Evolutionary conservation across 331 rosid species (phyloP).

Genomic region (Cydonia oblonga): DNA sequence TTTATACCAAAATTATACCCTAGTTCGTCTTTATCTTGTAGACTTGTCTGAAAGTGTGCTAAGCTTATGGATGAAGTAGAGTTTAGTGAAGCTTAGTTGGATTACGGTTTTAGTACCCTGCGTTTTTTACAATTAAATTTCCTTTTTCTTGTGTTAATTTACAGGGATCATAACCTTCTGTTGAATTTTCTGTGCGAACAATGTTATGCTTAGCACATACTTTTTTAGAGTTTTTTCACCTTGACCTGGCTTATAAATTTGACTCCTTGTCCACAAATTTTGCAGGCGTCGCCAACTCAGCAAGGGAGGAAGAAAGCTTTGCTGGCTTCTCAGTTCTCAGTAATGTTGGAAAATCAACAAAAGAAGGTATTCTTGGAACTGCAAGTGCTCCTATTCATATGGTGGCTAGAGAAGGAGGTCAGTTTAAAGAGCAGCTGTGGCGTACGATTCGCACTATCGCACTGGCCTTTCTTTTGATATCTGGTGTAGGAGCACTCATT

Average conservation of each 20-base stretch:
- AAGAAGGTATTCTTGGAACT: constrained; percentile 69
- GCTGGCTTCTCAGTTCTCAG: constrained; percentile 46
- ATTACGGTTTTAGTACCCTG: background rate
- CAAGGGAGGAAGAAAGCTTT: constrained; percentile 37
- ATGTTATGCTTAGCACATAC: background rate
- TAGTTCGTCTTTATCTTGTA: background rate
- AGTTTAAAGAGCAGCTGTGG: constrained; percentile 75
- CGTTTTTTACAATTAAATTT: background rate
- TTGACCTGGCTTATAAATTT: background rate
- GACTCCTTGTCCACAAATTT: constrained; percentile 4
- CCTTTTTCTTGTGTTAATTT: background rate
- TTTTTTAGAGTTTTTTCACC: background rate
- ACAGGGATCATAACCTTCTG: background rate
- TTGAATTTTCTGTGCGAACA: background rate
- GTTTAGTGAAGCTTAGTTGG: background rate
- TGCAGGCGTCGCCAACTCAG: constrained; percentile 51
- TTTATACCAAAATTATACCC: background rate
- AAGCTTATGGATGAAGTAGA: background rate
- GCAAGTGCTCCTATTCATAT: constrained; percentile 70
- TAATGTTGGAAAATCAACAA: constrained; percentile 47
- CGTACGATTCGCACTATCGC: constrained; percentile 54
- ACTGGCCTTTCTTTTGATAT: constrained; percentile 51
- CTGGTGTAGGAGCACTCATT: constrained; percentile 66
- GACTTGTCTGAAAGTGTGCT: background rate
- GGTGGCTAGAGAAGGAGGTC: constrained; percentile 56